phyloP scores from a whole-genome alignment of 306 rosid species.

The Dalbergia oliveri region DNA sequence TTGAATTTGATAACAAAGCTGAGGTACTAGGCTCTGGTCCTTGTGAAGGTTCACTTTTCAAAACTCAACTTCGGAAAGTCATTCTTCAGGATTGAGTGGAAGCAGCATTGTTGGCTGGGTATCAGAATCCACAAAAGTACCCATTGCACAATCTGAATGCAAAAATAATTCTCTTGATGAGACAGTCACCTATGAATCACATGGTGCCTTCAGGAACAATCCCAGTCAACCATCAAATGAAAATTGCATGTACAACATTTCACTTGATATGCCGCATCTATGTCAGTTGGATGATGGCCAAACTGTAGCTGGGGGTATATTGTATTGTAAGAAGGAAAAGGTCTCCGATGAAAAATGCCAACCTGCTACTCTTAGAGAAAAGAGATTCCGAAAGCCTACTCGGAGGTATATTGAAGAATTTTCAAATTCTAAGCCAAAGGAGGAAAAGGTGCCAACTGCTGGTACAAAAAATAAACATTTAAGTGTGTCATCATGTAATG shows the following conservation, averaged over 20 bases:
- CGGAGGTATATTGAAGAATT: constrained; percentile 81
- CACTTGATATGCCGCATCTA: constrained; percentile 54
- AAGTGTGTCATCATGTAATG: constrained; percentile 50
- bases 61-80: constrained; percentile 74
- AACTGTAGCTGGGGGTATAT: constrained; percentile 50
- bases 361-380: constrained; percentile 61
- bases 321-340: constrained; percentile 56
- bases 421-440: constrained; percentile 60
- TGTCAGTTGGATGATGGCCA: constrained; percentile 54
- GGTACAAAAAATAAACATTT: constrained; percentile 50
- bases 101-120: constrained; percentile 71
- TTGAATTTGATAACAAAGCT: constrained; percentile 65
- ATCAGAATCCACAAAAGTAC: constrained; percentile 68
- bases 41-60: constrained; percentile 57
- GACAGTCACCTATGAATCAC: constrained; percentile 51
- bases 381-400: constrained; percentile 83
- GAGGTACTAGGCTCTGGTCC: constrained; percentile 56
- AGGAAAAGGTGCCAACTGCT: constrained; percentile 54
- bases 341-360: constrained; percentile 54
- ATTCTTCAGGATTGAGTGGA: constrained; percentile 83
- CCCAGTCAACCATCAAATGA: constrained; percentile 61
- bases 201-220: constrained; percentile 58
- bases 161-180: constrained; percentile 59
- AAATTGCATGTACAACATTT: constrained; percentile 54
- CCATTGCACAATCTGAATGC: constrained; percentile 67